Evolutionary conservation across 2,329 filamentous ascomycete genomes (phyloP), one percentile per base, ranked within the genome.

Genomic region (Lomentospora prolificans): DNA sequence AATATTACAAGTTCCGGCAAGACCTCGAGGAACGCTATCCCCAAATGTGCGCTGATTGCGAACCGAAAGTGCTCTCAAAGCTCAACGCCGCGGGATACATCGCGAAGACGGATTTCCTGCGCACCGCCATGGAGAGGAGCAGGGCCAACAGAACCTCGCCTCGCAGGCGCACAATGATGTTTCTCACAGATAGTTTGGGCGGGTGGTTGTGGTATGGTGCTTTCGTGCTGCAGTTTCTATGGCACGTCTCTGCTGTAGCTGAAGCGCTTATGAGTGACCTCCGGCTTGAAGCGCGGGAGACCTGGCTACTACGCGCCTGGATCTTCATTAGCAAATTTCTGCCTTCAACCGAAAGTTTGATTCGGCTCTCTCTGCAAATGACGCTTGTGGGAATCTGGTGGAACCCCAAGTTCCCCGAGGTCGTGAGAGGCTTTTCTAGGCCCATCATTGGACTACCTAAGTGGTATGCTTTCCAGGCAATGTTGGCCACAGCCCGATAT

Each of bases 21-120:
- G 78, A 84, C 53, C 76, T 96, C 17, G 91, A 96, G 71, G 76
- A 82, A 63, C 81, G 87, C 52, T 97, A 96, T 65, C 94, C 94
- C 0, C 90, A 94, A 65, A 86, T 96, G 57, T 99, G 94, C 72
- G 79, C 79, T 59, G 75, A 82, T 50, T 99, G 94, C 69, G 86
- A 88, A 60, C 86, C 85, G 4, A 81, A 76, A 58, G 91, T 92
- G 22, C 81, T 86, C 59, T 73, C 79, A 33, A 80, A 84, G 58
- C 83, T 96, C 54, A 77, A 81, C 22, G 76, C 82, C 61, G 84
- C 89, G 0, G 85, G 82, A 7, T 95, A 95, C 66, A 86, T 84
- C 30, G 90, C 90, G 27, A 89, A 89, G 69, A 86, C 88, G n/a
- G 89, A 95, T 62, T 81, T 90, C 60, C 69, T 95, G 30, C 78